Evolutionary conservation across 2,329 filamentous ascomycete genomes (phyloP), one percentile per base, ranked within the genome.

Genomic region (Fusarium penzigii): DNA sequence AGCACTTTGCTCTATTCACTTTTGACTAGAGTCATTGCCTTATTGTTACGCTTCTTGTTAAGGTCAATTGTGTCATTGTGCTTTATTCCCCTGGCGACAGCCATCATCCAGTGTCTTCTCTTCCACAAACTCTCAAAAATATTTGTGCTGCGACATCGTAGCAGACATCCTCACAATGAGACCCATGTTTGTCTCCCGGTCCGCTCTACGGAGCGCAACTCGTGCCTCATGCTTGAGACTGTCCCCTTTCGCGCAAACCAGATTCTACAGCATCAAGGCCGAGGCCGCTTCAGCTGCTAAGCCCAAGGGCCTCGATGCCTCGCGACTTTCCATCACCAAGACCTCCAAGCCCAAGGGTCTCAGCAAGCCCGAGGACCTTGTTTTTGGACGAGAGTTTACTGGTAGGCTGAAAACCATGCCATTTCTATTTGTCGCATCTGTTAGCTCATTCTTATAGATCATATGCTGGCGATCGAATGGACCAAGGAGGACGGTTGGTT

Each of bases 391-490:
- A 61, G 88, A 86, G 45, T 99, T 99, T 74, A 96, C 94, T 66
- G 92, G 91, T 92, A 76, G 47, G 49, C 16, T 51, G 71, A 38
- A 17, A 7, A 16, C 16, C 17, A 14, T 25, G 32, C 39, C 8
- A 13, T 25, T n/a, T 3, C 42, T 20, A 12, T 39, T 25, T 17
- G 38, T 42, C 13, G 13, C 16, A 29, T 8, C 50, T 29, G 48
- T 56, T 66, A 54, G 59, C 53, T 40, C 39, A 46, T 38, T 5
- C 32, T 11, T 14, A 29, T 51, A 95, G 94, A 99, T 78, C 94
- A 97, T 77, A 97, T 99, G 93, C 86, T 97, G 67, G 87, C 88
- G 53, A 82, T 96, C 63, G 92, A 97, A 79, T 99, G 94, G 94
- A 93, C 89, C 49, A 84, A 91, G 54, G 78, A 83, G 44, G 79